These are phyloP conservation scores for Colletotrichum brevisporum DNA, from an alignment of 2,329 filamentous ascomycete species.

Conservation along the genomic window DNA sequence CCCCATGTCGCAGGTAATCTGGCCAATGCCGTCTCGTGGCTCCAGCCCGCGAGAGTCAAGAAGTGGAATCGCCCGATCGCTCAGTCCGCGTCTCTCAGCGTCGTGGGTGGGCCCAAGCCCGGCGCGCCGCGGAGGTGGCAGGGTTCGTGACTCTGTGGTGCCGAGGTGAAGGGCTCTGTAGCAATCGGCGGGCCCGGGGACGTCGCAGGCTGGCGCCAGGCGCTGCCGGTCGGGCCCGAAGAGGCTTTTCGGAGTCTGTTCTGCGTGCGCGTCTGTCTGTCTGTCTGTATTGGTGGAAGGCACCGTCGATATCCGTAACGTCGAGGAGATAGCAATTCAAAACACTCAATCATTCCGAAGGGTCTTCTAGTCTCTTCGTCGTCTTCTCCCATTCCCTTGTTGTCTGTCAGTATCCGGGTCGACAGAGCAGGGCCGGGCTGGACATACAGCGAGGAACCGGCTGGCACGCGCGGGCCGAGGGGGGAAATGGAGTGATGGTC, in stretches of 20 bases:
- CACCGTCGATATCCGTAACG: too few species aligned
- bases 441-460: not conserved
- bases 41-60: constrained; percentile 20
- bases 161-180: constrained; percentile 36
- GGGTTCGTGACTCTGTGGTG: constrained; percentile 37
- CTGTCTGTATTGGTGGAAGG: too few species aligned
- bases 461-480: not conserved
- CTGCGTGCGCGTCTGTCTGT: not conserved
- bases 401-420: not conserved
- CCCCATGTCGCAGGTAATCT: constrained; percentile 32
- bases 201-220: constrained; percentile 28
- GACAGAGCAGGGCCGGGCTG: not conserved
- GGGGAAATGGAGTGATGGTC: not conserved
- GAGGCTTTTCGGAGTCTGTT: not conserved
- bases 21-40: constrained; percentile 18
- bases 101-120: constrained; percentile 31
- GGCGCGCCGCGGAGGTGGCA: constrained; percentile 33
- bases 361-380: not conserved
- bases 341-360: too few species aligned
- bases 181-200: constrained; percentile 31
- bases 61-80: constrained; percentile 29
- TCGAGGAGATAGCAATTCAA: too few species aligned
- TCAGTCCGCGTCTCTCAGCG: constrained; percentile 22
- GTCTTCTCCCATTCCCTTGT: not conserved
- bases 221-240: constrained; percentile 33